Evolutionary conservation across 1,284 basidiomycete genomes (phyloP).

Genomic region (Hemileia vastatrix): DNA sequence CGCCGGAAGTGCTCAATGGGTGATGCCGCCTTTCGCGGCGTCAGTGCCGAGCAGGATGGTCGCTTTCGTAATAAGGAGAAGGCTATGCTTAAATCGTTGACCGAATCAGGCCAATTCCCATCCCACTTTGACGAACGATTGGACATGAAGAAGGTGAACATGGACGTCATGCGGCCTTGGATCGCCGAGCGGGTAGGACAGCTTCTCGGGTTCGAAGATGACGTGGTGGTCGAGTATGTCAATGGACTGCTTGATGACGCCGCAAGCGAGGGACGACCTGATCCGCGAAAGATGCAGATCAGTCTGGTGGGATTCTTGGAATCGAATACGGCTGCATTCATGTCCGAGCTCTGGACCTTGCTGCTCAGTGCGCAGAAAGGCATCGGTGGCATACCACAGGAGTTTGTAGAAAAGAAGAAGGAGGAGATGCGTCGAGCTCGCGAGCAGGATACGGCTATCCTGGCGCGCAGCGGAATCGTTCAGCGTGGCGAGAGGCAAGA

Average conservation of each 20-base stretch:
- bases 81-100: constrained; percentile 70
- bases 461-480: too few species aligned
- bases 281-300: constrained; percentile 39
- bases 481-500: too few species aligned
- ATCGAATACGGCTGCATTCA: constrained; percentile 30
- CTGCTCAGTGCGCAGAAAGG: constrained; percentile 36
- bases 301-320: constrained; percentile 40
- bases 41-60: constrained; percentile 44
- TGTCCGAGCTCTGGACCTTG: constrained; percentile 38
- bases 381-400: constrained; percentile 36
- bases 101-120: too few species aligned
- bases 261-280: too few species aligned
- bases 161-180: constrained; percentile 29
- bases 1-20: too few species aligned
- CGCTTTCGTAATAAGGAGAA: constrained; percentile 92
- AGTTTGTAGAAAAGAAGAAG: constrained; percentile 42
- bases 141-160: constrained; percentile 66
- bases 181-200: constrained; percentile 30
- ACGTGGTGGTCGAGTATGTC: constrained; percentile 40
- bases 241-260: constrained; percentile 33
- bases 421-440: constrained; percentile 33
- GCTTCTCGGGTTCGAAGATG: constrained; percentile 42
- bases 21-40: too few species aligned
- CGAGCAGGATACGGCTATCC: constrained; percentile 29
- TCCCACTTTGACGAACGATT: constrained; percentile 72